These are phyloP conservation scores for Ogataea saltuana DNA, from an alignment of 805 yeast species.

Conservation along the genomic window DNA sequence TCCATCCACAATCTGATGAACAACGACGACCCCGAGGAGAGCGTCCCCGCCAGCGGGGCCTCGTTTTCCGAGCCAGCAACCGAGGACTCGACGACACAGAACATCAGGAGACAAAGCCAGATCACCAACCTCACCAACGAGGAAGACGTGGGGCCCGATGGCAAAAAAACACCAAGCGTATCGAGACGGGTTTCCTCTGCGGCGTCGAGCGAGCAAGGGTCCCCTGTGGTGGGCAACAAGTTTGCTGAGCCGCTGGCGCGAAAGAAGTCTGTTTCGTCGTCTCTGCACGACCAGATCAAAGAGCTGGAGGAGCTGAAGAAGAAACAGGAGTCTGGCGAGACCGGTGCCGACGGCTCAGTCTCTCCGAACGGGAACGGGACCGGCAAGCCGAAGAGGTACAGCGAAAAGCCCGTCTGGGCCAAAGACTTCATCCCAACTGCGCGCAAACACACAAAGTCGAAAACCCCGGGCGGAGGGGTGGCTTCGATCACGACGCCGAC, in stretches of 20 bases:
- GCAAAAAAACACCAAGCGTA: constrained; percentile 40
- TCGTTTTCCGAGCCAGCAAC: no score
- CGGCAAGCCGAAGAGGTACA: constrained; percentile 61
- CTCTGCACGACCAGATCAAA: constrained; percentile 28
- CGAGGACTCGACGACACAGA: no score
- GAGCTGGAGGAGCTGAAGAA: constrained; percentile 35
- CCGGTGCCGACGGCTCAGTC: constrained; percentile 25
- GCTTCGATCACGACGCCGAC: constrained; percentile 18
- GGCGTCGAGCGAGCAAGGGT: constrained; percentile 14
- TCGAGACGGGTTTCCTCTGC: constrained; percentile 18
- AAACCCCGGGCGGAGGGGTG: constrained; percentile 2
- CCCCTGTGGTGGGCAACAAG: constrained; percentile 8
- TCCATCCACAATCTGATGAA: constrained; percentile 37
- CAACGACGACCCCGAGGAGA: constrained; percentile 17
- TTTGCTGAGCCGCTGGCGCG: constrained; percentile 14
- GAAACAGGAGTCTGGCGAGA: constrained; percentile 15
- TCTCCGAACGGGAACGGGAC: constrained; percentile 3
- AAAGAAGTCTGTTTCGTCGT: constrained; percentile 10
- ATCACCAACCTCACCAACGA: constrained; percentile 45
- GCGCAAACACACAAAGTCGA: constrained; percentile 11
- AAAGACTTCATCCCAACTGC: constrained; percentile 59
- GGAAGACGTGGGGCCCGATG: constrained; percentile 45
- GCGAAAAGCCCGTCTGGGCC: constrained; percentile 81
- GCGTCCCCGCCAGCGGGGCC: background rate
- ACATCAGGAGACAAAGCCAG: constrained; percentile 29